phyloP scores from a whole-genome alignment of 805 yeast genomes.

The Candida sphagnicola region DNA sequence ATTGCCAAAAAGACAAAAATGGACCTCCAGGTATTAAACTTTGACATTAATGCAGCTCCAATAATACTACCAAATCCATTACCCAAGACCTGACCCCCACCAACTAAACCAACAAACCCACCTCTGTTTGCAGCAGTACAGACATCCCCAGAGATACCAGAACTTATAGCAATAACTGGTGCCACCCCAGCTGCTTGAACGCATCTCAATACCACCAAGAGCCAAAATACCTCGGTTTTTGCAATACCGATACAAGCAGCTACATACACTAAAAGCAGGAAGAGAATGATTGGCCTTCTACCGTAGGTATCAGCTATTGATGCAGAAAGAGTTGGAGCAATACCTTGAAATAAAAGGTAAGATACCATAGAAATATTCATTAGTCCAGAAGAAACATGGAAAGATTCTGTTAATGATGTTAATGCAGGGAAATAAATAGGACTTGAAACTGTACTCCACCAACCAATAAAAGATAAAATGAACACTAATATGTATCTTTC shows the following conservation, averaged over 20 bases:
- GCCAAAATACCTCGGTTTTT: slow-evolving; percentile 50
- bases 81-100: slow-evolving; percentile 66
- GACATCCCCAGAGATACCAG: slow-evolving; percentile 73
- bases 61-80: slow-evolving; percentile 79
- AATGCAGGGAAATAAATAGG: slow-evolving; percentile 82
- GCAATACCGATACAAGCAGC: slow-evolving; percentile 69
- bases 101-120: slow-evolving; percentile 57
- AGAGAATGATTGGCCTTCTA: slow-evolving; percentile 61
- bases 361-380: slow-evolving; percentile 74
- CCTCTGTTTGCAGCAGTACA: slow-evolving; percentile 68
- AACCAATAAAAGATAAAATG: slow-evolving; percentile 45
- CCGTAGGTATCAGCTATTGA: slow-evolving; percentile 69
- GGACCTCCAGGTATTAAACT: slow-evolving; percentile 56
- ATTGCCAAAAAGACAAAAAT: slow-evolving; percentile 75
- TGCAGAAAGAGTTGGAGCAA: slow-evolving; percentile 68
- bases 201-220: slow-evolving; percentile 63
- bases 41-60: slow-evolving; percentile 40
- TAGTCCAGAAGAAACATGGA: slow-evolving; percentile 51
- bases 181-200: slow-evolving; percentile 77
- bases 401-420: slow-evolving; percentile 50
- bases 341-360: slow-evolving; percentile 72
- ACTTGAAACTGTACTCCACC: slow-evolving; percentile 68
- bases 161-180: slow-evolving; percentile 65
- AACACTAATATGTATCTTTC: slow-evolving; percentile 41
- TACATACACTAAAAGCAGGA: slow-evolving; percentile 52